Base-by-base conservation (phyloP, 306 rosid species). In the Erythrophleum fordii region DNA sequence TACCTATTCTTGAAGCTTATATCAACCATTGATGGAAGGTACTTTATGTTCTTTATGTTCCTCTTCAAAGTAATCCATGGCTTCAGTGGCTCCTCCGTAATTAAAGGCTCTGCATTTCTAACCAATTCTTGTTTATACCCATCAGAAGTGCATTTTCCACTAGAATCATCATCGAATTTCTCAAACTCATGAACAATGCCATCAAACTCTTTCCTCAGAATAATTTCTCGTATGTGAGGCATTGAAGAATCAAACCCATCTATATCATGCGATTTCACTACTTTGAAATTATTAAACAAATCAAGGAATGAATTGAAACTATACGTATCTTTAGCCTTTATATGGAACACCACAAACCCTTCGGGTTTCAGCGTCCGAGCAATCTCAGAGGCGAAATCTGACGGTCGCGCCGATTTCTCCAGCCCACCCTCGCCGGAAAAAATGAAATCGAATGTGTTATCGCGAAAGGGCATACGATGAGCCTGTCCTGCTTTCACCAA, bases 61-160 rank as follows among this genome's bases (percentile, higher is more conserved):
- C 88, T 91, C 79, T 95, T 95, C 89, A 95, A 80, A 11, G 99
- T 86, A 75, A 95, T 75, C 99, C 99, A 95, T 0, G 99, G 99
- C 80, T 95, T 95, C 87, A 91, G 53, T 3, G 99, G 99, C 82
- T 95, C 99, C 71, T 75, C 85, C 18, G 31, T 49, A 75, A 95
- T 95, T 79, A 95, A 65, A 7, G 96, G 93, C 88, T 95, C 99
- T 0, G 99, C 96, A 61, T 82, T 88, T 53, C 86, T 82, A 14
- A 93, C 91, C 73, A 95, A 65, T 20, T 92, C 91, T 67, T 75
- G 89, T 82, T 90, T 95, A 81, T 93, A 86, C 70, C 70, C 93
- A 28, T 97, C 94, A 75, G 92, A 90, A 37, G 83, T 89, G 66
- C 99, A 95, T 39, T 93, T 88, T 6, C 75, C 91, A 77, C 73